Conservation (phyloP, 2,329 filamentous ascomycete species). For the Nemania abortiva region DNA sequence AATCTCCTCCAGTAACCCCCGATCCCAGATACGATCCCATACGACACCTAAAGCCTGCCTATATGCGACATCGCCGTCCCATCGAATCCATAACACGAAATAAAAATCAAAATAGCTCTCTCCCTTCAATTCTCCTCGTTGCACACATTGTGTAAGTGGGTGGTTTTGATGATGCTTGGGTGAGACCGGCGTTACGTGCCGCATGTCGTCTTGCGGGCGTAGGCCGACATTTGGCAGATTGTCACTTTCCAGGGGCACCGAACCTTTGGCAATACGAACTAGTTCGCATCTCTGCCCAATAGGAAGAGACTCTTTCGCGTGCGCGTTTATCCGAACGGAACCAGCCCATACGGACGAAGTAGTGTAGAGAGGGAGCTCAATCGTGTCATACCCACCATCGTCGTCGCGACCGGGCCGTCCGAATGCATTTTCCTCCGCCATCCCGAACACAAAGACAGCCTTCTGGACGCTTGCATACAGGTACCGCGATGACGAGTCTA, state of each 20-base stretch:
- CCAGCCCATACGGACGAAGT: constrained; percentile 21
- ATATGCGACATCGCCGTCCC: constrained; percentile 16
- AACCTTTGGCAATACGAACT: constrained; percentile 20
- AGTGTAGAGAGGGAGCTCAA: constrained; percentile 21
- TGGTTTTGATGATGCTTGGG: background rate
- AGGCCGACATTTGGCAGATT: background rate
- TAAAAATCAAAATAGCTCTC: constrained; percentile 14
- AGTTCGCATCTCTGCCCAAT: constrained; percentile 16
- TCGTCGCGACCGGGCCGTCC: background rate
- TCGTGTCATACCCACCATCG: background rate
- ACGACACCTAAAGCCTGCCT: constrained; percentile 12
- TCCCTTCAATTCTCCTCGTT: background rate
- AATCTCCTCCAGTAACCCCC: constrained; percentile 4
- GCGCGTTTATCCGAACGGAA: background rate
- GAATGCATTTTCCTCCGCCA: background rate
- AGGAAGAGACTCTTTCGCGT: background rate
- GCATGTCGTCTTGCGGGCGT: background rate
- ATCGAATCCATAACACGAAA: constrained; percentile 25
- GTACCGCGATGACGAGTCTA: constrained; percentile 17
- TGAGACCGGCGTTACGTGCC: background rate
- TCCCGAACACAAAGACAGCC: constrained; percentile 19
- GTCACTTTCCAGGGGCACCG: background rate
- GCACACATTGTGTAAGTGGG: background rate
- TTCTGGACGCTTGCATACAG: constrained; percentile 16
- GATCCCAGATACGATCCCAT: constrained; percentile 14